A percentile compares a stretch with the other conserved stretches of the same genome.
Evolutionary conservation across 495 filamentous ascomycete genomes (phyloP).

Genomic region (Haplographium delicatum): DNA sequence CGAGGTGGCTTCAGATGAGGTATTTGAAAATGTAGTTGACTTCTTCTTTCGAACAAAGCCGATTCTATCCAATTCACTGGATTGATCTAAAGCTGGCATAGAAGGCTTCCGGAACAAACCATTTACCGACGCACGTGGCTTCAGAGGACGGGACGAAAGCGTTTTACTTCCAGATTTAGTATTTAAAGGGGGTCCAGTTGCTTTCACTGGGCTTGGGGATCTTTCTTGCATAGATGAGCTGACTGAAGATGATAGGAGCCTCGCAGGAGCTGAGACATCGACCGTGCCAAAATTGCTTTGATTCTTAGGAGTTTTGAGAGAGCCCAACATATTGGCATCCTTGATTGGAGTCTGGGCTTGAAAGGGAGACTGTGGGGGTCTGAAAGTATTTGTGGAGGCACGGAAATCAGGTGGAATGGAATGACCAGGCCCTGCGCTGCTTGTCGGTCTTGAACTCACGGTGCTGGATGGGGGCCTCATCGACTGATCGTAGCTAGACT

Average conservation of each 20-base stretch:
- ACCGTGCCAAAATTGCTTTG: background rate
- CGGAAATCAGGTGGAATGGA: constrained; percentile 26
- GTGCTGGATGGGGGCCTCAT: constrained; percentile 41
- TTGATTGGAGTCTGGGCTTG: constrained; percentile 22
- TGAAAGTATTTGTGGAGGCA: constrained; percentile 20
- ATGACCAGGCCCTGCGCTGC: constrained; percentile 34
- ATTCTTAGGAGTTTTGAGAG: constrained; percentile 12
- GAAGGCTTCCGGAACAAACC: constrained; percentile 50
- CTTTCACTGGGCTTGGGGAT: constrained; percentile 42
- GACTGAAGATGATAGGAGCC: constrained; percentile 22
- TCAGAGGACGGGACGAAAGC: constrained; percentile 41
- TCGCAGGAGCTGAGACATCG: background rate
- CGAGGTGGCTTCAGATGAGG: constrained; percentile 40
- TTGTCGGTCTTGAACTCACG: constrained; percentile 40
- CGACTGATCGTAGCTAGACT: constrained; percentile 18
- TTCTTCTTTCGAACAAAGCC: constrained; percentile 39
- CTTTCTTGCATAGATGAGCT: constrained; percentile 23
- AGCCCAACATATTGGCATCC: constrained; percentile 4
- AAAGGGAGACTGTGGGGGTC: constrained; percentile 25
- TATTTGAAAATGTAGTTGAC: constrained; percentile 37
- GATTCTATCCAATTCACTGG: constrained; percentile 27
- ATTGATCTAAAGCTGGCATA: constrained; percentile 35
- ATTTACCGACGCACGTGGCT: constrained; percentile 50
- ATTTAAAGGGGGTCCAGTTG: constrained; percentile 19
- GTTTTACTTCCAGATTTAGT: constrained; percentile 45